phyloP scores from a whole-genome alignment of 108 stramenopile species.

The Fistulifera solaris region DNA sequence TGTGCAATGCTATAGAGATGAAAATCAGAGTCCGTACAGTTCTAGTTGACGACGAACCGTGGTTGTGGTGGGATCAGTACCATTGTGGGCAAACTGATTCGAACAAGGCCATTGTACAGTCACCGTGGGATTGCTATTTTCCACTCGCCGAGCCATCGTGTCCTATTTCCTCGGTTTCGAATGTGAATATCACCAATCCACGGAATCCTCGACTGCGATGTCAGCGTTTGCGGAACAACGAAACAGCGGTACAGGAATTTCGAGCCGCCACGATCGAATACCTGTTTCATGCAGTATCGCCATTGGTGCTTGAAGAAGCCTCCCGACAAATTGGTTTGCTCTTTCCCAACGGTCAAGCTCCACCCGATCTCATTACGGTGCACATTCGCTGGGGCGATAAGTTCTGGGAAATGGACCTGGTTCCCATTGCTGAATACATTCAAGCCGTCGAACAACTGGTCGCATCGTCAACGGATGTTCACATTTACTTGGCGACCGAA shows the following conservation, averaged over 20 bases:
- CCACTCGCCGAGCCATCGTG: slow-evolving; percentile 30
- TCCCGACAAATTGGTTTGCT: slow-evolving; percentile 32
- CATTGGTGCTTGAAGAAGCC: slow-evolving; percentile 48
- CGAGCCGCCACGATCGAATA: slow-evolving; percentile 38
- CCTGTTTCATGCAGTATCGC: slow-evolving; percentile 32
- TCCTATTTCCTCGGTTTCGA: background rate
- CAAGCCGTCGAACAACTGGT: slow-evolving; percentile 25
- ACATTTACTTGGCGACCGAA: slow-evolving; percentile 58
- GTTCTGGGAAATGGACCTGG: slow-evolving; percentile 49
- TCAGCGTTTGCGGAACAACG: background rate
- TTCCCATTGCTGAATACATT: slow-evolving; percentile 36
- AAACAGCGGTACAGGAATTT: slow-evolving; percentile 3
- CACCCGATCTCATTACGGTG: slow-evolving; percentile 40
- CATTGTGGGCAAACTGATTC: slow-evolving; percentile 15
- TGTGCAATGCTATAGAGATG: slow-evolving; percentile 39
- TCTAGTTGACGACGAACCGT: slow-evolving; percentile 5
- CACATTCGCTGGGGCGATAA: slow-evolving; percentile 67
- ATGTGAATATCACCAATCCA: slow-evolving; percentile 1
- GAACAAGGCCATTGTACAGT: slow-evolving; percentile 2
- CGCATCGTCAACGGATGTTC: background rate
- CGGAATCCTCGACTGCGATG: slow-evolving; percentile 8
- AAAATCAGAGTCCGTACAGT: slow-evolving; percentile 11
- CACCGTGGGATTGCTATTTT: slow-evolving; percentile 38
- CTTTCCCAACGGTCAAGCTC: slow-evolving; percentile 21
- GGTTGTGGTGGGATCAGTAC: slow-evolving; percentile 40